Evolutionary conservation across 441 rosid genomes (phyloP).

Genomic region (Sinapis alba): DNA sequence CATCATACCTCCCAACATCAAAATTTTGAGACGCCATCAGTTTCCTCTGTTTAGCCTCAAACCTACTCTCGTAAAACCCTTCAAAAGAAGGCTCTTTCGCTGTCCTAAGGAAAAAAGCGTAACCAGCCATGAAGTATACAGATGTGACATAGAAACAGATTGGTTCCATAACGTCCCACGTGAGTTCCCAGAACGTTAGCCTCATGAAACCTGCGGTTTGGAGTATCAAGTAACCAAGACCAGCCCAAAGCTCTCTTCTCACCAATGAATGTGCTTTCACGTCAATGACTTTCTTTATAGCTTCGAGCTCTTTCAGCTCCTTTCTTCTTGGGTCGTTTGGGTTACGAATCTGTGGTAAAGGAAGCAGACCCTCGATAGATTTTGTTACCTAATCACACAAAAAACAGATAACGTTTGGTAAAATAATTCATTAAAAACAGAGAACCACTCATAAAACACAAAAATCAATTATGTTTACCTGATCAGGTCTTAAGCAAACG

Average conservation of each 20-base stretch:
- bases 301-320: conserved; percentile 68
- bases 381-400: conserved; percentile 64
- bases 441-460: no score
- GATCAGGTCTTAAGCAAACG: conserved; percentile 73
- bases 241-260: conserved; percentile 72
- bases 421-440: conserved; percentile 32
- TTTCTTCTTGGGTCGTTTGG: conserved; percentile 57
- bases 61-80: conserved; percentile 81
- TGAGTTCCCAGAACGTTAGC: conserved; percentile 93
- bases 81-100: conserved; percentile 83
- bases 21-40: conserved; percentile 53
- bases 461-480: no score
- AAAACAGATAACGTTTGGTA: conserved; percentile 39
- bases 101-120: conserved; percentile 78
- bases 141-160: conserved; percentile 85
- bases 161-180: conserved; percentile 99
- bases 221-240: conserved; percentile 63
- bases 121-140: conserved; percentile 69
- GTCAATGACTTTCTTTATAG: conserved; percentile 57
- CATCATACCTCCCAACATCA: conserved; percentile 56
- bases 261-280: conserved; percentile 54
- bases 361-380: conserved; percentile 70
- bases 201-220: conserved; percentile 91
- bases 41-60: conserved; percentile 60
- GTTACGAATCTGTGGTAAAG: conserved; percentile 44